Conservation (phyloP, 2,329 filamentous ascomycete genomes). For the Exophiala alcalophila region DNA sequence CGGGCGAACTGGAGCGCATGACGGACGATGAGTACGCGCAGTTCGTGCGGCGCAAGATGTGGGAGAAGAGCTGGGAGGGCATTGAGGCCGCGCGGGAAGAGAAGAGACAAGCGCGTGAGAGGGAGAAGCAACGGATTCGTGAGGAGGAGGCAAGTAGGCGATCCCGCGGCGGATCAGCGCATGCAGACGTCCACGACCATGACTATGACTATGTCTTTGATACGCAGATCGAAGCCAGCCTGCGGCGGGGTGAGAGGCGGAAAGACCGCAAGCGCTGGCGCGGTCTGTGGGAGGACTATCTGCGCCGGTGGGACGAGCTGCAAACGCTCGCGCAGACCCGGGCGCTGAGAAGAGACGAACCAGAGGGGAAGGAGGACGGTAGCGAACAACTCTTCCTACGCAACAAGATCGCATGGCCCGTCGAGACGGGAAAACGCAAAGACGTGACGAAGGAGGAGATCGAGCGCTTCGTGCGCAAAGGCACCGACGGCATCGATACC, state of each 20-base stretch:
- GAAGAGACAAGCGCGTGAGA: conserved; percentile 52
- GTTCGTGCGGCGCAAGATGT: conserved; percentile 86
- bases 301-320: conserved; percentile 59
- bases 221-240: conserved; percentile 65
- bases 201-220: conserved; percentile 51
- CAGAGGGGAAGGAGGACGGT: conserved; percentile 13
- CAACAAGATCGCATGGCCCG: conserved; percentile 67
- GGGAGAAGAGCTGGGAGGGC: conserved; percentile 87
- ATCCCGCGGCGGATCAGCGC: too few relatives aligned
- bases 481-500: conserved; percentile 10
- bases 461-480: conserved; percentile 64
- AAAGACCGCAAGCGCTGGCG: conserved; percentile 54
- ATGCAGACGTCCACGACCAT: too few relatives aligned
- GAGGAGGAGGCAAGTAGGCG: conserved; percentile 31
- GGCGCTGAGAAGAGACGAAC: too few relatives aligned
- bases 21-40: conserved; percentile 86
- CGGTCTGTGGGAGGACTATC: conserved; percentile 64
- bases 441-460: conserved; percentile 61
- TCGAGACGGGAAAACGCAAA: conserved; percentile 56
- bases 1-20: conserved; percentile 73
- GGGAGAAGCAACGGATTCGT: conserved; percentile 45
- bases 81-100: conserved; percentile 71
- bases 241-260: conserved; percentile 65
- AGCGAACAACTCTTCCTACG: conserved; percentile 33
- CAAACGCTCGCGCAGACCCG: conserved; percentile 29